Percentiles rank a stretch among this genome's conserved stretches.
phyloP scores from a whole-genome alignment of 106 monocot genomes.

The Allium sativum region DNA sequence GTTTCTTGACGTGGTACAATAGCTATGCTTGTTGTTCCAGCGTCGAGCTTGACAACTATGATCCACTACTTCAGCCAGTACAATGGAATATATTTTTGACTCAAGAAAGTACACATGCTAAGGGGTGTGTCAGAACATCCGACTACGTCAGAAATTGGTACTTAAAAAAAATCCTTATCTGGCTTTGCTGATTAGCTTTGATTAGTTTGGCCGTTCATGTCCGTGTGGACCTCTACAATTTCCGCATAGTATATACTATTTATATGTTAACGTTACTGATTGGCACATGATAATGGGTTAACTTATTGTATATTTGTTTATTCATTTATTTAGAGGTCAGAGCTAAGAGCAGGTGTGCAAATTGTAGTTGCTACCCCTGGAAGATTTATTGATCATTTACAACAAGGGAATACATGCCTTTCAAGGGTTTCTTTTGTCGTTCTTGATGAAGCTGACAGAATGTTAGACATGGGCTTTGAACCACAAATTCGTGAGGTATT shows the following conservation, averaged over 20 bases:
- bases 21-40: no score
- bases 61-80: background rate
- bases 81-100: no score
- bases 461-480: slow-evolving; percentile 63
- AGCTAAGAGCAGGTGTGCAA: slow-evolving; percentile 43
- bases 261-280: no score
- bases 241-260: no score
- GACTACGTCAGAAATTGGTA: no score
- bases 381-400: slow-evolving; percentile 64
- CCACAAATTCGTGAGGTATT: slow-evolving; percentile 59
- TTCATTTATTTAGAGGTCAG: slow-evolving; percentile 36
- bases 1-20: no score
- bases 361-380: slow-evolving; percentile 66
- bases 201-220: no score
- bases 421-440: slow-evolving; percentile 55
- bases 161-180: background rate
- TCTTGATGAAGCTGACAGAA: slow-evolving; percentile 54
- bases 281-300: background rate
- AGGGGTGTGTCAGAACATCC: no score
- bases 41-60: no score
- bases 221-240: no score
- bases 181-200: no score
- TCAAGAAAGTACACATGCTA: no score
- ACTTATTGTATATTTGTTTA: background rate
- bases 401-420: slow-evolving; percentile 49